Base-by-base conservation (phyloP, 257 asterid genomes). In the Nyctanthes arbortristis region DNA sequence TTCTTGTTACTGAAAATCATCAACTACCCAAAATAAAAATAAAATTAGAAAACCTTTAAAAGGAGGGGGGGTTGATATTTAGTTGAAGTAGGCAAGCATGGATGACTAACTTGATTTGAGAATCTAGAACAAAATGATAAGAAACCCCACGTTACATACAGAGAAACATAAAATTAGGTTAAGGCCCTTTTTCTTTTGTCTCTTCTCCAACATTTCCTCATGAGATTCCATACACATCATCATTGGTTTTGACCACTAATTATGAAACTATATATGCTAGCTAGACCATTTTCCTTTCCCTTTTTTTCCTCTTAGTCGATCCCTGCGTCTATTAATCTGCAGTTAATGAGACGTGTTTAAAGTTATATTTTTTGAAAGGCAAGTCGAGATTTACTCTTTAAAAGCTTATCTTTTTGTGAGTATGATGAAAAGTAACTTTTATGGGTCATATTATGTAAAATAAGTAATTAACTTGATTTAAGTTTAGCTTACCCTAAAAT, bases 241-340 rank as follows among this genome's bases (percentile, higher is more conserved):
- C 43, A 68, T 77, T 77, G 82, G 68, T 45, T 71, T 77, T 78
- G 82, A 78, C 82, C 77, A 73, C 61, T 55, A 31, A 60, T 66
- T 25, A 60, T 67, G 70, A 40, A 47, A 56, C 33, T 66, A n/a
- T n/a, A n/a, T n/a, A n/a, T n/a, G n/a, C n/a, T n/a, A n/a, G n/a
- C n/a, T n/a, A n/a, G n/a, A n/a, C n/a, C n/a, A n/a, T n/a, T n/a
- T n/a, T n/a, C n/a, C n/a, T n/a, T n/a, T n/a, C n/a, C n/a, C n/a
- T n/a, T n/a, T n/a, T n/a, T n/a, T n/a, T n/a, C n/a, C n/a, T n/a
- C n/a, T n/a, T n/a, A n/a, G n/a, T n/a, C n/a, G n/a, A n/a, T n/a
- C n/a, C n/a, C n/a, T n/a, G n/a, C n/a, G n/a, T n/a, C n/a, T n/a
- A n/a, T n/a, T n/a, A n/a, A n/a, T n/a, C n/a, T n/a, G n/a, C n/a